Evolutionary conservation across 2,329 filamentous ascomycete genomes (phyloP).

Genomic region (Penicillium polonicum): DNA sequence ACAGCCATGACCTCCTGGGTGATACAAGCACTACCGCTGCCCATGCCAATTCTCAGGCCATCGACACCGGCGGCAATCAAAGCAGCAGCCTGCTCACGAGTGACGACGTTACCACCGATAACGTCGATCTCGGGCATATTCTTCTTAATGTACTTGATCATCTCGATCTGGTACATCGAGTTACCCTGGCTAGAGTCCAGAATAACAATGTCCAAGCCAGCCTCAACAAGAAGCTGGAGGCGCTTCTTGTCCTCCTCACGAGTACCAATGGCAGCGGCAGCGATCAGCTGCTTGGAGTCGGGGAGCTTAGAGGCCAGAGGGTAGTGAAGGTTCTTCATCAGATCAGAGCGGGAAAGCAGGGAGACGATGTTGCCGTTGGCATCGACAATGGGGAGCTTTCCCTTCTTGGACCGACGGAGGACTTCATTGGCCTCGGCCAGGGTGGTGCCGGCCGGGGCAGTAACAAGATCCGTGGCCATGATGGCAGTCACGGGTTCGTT

Average conservation of each 20-base stretch:
- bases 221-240: constrained; percentile 84
- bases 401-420: constrained; percentile 94
- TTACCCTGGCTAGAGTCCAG: constrained; percentile 97
- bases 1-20: constrained; percentile 99
- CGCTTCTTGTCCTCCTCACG: constrained; percentile 88
- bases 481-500: constrained; percentile 75
- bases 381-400: constrained; percentile 93
- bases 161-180: constrained; percentile 97
- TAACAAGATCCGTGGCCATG: constrained; percentile 95
- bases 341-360: constrained; percentile 87
- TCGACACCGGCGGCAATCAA: constrained; percentile 93
- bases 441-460: constrained; percentile 77
- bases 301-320: constrained; percentile 94
- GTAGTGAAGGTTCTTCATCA: constrained; percentile 98
- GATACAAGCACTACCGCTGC: constrained; percentile 95
- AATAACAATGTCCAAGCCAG: constrained; percentile 91
- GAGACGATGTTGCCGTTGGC: constrained; percentile 80
- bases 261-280: constrained; percentile 92
- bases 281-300: constrained; percentile 95
- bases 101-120: constrained; percentile 98
- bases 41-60: constrained; percentile 97
- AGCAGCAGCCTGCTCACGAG: constrained; percentile 87
- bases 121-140: constrained; percentile 85
- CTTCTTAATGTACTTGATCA: constrained; percentile 94
- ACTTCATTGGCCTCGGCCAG: constrained; percentile 89